Base-by-base conservation (phyloP, 192 early-diverging fungal species). In the Linnemannia schmuckeri region DNA sequence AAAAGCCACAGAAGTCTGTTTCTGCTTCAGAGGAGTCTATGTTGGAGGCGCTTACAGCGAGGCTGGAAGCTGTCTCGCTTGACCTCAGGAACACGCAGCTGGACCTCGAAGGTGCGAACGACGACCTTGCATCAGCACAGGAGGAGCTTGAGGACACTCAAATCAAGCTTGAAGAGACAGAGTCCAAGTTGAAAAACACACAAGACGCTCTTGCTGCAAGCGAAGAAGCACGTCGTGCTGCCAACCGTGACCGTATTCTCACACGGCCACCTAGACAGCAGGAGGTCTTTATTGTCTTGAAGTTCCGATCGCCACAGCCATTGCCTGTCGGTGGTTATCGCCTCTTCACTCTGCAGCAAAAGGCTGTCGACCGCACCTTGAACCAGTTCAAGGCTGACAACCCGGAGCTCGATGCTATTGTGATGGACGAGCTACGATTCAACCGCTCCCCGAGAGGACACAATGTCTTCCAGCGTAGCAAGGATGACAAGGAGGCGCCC, bases 31-130 rank as follows among this genome's bases (percentile, higher is more conserved):
- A 81, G 20, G 80, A 75, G 80, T 66, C 44, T 74, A 27, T 54
- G 68, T 41, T 81, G 66, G 80, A 81, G 74, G 74, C 80, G 44
- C 46, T 76, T 37, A 49, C 66, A 46, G 70, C 8, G 69, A 77
- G 72, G 81, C 81, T 82, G 74, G 69, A 7, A 37, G 63, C 81
- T 52, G 70, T 82, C 81, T 82, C 70, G n/a, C 75, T 82, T 17
- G 81, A 82, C 22, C 75, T 82, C 75, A 82, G 75, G 70, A 82
- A 66, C 70, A 77, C 75, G 41, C 75, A 66, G 44, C 55, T 77
- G 24, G 75, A 76, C 55, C 81, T 82, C 70, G 47, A 22, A 70
- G 75, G 46, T 44, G 52, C 70, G n/a, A 72, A 77, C 37, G 75
- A 77, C 18, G 75, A 63, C 54, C 81, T 82, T 41, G 75, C 27